phyloP scores from a whole-genome alignment of 495 filamentous ascomycete species.

The Trichoderma orchidacearum region DNA sequence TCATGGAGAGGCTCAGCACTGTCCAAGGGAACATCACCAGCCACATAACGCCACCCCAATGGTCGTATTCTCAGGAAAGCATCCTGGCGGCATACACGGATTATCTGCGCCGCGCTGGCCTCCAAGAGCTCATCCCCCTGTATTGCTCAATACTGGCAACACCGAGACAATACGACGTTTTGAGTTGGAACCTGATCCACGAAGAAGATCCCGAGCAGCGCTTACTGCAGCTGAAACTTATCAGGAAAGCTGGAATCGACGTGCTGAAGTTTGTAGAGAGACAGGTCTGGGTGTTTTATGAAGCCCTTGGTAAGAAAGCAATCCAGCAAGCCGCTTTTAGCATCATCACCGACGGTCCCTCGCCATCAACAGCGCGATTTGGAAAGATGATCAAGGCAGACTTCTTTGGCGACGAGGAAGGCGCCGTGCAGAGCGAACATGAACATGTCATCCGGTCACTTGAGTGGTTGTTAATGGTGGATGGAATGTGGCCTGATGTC shows the following conservation, averaged over 20 bases:
- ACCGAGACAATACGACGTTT: conserved; percentile 27
- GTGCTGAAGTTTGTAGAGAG: conserved; percentile 31
- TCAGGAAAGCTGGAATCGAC: conserved; percentile 39
- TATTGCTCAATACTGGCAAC: conserved; percentile 68
- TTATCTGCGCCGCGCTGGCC: conserved; percentile 51
- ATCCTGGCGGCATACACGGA: conserved; percentile 72
- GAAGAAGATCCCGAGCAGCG: conserved; percentile 29
- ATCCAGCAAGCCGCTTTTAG: conserved; percentile 28
- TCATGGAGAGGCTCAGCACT: conserved; percentile 36
- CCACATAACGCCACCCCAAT: background rate
- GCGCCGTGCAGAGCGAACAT: conserved; percentile 35
- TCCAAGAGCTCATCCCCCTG: conserved; percentile 65
- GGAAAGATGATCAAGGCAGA: conserved; percentile 41
- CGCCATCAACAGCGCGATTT: conserved; percentile 26
- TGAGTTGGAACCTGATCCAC: conserved; percentile 44
- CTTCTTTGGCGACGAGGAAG: conserved; percentile 49
- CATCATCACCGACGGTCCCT: conserved; percentile 30
- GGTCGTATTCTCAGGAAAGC: conserved; percentile 34
- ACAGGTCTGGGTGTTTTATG: conserved; percentile 43
- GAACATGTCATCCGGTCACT: conserved; percentile 62
- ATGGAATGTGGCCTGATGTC: conserved; percentile 56
- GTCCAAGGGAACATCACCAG: conserved; percentile 18
- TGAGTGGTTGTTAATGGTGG: conserved; percentile 70
- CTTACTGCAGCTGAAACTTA: conserved; percentile 47
- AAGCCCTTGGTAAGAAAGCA: conserved; percentile 17